phyloP scores from a whole-genome alignment of 2,329 filamentous ascomycete genomes.

The Pestalotiopsis sp. region DNA sequence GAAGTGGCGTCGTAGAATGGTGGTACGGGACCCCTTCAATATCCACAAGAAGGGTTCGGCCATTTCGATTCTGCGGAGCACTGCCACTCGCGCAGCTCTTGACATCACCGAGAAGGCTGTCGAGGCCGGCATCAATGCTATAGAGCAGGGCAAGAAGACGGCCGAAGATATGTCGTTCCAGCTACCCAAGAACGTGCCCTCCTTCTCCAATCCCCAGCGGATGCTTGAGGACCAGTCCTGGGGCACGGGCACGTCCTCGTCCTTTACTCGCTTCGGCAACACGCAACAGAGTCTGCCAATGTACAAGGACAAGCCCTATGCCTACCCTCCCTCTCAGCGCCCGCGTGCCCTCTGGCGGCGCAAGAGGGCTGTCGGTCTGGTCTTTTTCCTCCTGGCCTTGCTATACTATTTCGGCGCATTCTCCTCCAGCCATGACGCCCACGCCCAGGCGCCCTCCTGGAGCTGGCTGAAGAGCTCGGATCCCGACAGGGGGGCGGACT shows the following conservation, averaged over 20 bases:
- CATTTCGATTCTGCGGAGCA: slow-evolving; percentile 47
- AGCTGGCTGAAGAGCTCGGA: slow-evolving; percentile 56
- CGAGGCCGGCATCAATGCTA: slow-evolving; percentile 50
- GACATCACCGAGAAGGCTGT: slow-evolving; percentile 50
- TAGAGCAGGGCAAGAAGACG: slow-evolving; percentile 43
- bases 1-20: slow-evolving; percentile 29
- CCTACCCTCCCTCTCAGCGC: slow-evolving; percentile 63
- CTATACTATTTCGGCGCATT: slow-evolving; percentile 75
- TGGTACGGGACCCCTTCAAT: slow-evolving; percentile 49
- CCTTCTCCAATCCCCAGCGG: slow-evolving; percentile 67
- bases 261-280: slow-evolving; percentile 33
- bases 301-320: slow-evolving; percentile 99
- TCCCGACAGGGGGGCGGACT: slow-evolving; percentile 58
- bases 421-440: slow-evolving; percentile 34
- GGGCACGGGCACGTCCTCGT: slow-evolving; percentile 37
- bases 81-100: slow-evolving; percentile 47
- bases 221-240: slow-evolving; percentile 68
- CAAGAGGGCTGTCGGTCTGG: slow-evolving; percentile 60
- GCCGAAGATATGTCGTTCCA: slow-evolving; percentile 64
- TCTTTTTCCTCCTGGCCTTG: slow-evolving; percentile 55
- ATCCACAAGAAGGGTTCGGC: slow-evolving; percentile 35
- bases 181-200: slow-evolving; percentile 70
- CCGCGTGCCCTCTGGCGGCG: slow-evolving; percentile 63
- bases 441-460: slow-evolving; percentile 45
- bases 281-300: slow-evolving; percentile 71